Conservation (phyloP, 768 basidiomycete species). For the Hygrocybe coccinea region DNA sequence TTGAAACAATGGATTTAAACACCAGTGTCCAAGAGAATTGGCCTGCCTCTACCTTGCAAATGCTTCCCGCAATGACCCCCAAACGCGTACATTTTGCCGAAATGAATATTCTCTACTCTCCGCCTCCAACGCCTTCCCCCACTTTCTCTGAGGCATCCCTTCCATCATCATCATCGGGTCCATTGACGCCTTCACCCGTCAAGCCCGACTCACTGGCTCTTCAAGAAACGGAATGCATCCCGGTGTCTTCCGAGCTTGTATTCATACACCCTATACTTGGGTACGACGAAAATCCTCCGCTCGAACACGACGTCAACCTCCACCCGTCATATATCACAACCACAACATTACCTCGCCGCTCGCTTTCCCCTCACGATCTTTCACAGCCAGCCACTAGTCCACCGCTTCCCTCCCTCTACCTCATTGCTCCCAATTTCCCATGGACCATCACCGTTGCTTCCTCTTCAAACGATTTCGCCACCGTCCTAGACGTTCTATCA, state of each 20-base stretch:
- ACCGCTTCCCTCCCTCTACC: constrained; percentile 27
- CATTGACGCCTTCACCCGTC: constrained; percentile 35
- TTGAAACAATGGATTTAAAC: no score
- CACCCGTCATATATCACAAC: constrained; percentile 27
- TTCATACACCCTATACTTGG: constrained; percentile 43
- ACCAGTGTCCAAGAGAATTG: no score
- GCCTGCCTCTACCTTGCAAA: neutral
- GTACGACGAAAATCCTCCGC: constrained; percentile 32
- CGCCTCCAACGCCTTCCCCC: constrained; percentile 36
- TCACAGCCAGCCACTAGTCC: constrained; percentile 35
- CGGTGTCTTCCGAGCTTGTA: constrained; percentile 27
- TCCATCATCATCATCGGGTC: constrained; percentile 30
- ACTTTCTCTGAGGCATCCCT: constrained; percentile 34
- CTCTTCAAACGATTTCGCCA: constrained; percentile 5
- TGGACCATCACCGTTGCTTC: constrained; percentile 32
- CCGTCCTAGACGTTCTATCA: constrained; percentile 40
- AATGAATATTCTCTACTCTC: constrained; percentile 35
- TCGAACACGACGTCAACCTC: constrained; percentile 36
- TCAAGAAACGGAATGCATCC: neutral
- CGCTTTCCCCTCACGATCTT: constrained; percentile 34
- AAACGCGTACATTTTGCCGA: constrained; percentile 43
- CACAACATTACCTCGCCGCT: constrained; percentile 36
- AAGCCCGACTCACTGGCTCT: constrained; percentile 14
- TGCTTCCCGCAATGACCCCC: constrained; percentile 10
- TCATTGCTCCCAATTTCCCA: constrained; percentile 29